Base-by-base conservation (phyloP, 768 basidiomycete genomes). In the Exidia glandulosa region DNA sequence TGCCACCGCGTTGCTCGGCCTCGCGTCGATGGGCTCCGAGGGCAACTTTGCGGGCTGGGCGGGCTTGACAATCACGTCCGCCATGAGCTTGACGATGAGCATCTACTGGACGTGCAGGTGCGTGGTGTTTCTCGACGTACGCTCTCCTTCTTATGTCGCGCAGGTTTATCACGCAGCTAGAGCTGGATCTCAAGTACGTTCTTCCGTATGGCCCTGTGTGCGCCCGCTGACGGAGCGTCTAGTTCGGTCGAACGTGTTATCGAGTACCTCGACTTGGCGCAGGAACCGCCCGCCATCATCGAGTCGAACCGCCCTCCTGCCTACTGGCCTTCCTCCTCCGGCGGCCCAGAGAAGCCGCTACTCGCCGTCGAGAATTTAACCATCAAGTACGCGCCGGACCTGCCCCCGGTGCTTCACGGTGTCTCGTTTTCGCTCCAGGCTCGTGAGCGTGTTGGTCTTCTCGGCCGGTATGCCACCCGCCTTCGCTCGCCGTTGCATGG, bases 41-140 rank as follows among this genome's bases (percentile, higher is more conserved):
- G 50, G 50, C 1, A 32, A 58, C 6, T 30, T 32, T 32, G 32
- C 47, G 13, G 63, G 74, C 13, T 68, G 69, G 29, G 74, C 73
- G 82, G 61, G 75, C 86, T 84, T 76, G 62, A 74, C 74, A 4
- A 91, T 92, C 33, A 62, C 59, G 13, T 57, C 56, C 27, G 61
- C 65, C 2, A 66, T 66, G 65, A 57, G 59, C 34, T 63, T 66
- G 52, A 60, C 61, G 9, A 56, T 36, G 31, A 60, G 59, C 52
- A 60, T 60, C 27, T 60, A 60, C 33, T 60, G 59, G 59, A 60
- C 59, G 19, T 59, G 59, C 34, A 12, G n/a, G n/a, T n/a, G 57
- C n/a, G 19, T 58, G 32, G n/a, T n/a, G n/a, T n/a, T n/a, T n/a
- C n/a, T n/a, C n/a, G n/a, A n/a, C n/a, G n/a, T n/a, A n/a, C n/a